Conservation (phyloP, 202 grass and related monocot genomes). For the Zizania palustris region DNA sequence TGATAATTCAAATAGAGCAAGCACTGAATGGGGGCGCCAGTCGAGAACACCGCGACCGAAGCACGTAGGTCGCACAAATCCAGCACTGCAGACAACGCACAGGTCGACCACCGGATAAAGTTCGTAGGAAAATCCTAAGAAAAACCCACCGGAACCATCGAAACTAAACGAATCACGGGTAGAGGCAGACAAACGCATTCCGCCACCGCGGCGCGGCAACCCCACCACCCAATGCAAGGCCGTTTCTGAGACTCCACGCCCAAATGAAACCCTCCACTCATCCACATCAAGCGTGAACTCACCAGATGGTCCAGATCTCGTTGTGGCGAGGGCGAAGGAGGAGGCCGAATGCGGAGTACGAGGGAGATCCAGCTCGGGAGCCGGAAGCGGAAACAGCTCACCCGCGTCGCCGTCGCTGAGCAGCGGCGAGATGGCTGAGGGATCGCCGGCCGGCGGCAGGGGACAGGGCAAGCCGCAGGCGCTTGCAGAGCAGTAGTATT, state of each 20-base stretch:
- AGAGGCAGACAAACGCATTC: background rate
- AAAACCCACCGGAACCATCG: background rate
- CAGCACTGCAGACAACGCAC: background rate
- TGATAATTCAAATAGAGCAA: background rate
- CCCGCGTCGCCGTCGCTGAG: background rate
- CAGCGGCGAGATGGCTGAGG: background rate
- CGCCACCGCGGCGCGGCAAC: background rate
- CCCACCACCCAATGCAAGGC: background rate
- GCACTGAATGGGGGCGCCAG: no score
- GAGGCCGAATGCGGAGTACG: background rate
- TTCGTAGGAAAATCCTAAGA: background rate
- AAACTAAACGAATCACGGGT: background rate
- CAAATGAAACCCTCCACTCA: background rate
- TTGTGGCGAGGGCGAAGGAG: background rate
- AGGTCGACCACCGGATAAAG: background rate
- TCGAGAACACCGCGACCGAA: background rate
- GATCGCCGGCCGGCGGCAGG: background rate
- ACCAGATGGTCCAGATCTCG: slow-evolving; percentile 36
- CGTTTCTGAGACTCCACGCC: background rate
- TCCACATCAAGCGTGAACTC: background rate
- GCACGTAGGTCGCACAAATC: background rate
- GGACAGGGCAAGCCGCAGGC: no score
- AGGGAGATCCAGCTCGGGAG: background rate
- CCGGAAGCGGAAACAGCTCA: background rate
- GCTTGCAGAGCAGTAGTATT: background rate